Percentiles rank a stretch among this genome's conserved stretches.
phyloP scores from a whole-genome alignment of 129 eudicot species.

The Oenanthe sinensis region DNA sequence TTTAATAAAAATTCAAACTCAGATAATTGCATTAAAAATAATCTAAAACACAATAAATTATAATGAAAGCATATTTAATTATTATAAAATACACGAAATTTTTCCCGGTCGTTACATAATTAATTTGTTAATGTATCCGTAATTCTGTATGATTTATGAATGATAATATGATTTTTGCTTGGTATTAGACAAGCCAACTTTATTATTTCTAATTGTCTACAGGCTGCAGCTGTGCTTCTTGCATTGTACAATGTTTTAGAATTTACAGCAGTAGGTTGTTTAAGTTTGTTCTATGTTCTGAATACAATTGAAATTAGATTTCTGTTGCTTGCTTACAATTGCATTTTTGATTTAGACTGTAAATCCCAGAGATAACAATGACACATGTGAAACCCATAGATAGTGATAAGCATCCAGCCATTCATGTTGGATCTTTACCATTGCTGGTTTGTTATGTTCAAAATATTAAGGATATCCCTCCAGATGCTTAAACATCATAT shows the following conservation, averaged over 20 bases:
- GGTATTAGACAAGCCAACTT: neutral
- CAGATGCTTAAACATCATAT: no score
- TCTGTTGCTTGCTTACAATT: neutral
- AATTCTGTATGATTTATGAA: neutral
- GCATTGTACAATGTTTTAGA: neutral
- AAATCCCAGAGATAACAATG: neutral
- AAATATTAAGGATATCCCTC: no score
- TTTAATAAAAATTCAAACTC: no score
- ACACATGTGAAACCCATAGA: neutral
- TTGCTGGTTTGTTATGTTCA: no score
- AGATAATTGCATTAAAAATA: no score
- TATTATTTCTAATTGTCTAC: neutral
- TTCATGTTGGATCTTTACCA: no score
- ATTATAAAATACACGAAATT: no score
- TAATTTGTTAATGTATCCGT: neutral
- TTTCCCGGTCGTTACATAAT: no score
- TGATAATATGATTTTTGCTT: neutral
- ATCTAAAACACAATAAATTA: no score
- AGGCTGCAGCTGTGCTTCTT: neutral
- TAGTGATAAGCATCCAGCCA: neutral
- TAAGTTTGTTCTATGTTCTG: neutral
- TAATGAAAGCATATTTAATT: no score
- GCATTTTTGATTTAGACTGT: neutral
- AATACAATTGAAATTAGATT: neutral
- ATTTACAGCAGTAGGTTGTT: neutral